Evolutionary conservation across 2,329 filamentous ascomycete genomes (phyloP).

Genomic region (Cryphonectria carpinicola): DNA sequence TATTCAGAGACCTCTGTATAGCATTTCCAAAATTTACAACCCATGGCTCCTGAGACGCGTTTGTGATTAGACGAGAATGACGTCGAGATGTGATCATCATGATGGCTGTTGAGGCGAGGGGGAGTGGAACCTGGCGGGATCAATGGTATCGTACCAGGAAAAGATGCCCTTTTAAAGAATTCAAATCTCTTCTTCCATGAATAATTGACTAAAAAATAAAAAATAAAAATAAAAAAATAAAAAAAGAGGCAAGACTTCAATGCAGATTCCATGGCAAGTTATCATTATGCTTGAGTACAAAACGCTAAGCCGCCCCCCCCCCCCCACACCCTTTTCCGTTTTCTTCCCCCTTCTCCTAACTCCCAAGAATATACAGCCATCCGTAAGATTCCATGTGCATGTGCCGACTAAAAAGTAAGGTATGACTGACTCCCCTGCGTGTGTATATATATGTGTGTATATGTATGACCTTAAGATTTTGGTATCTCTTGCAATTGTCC

Average conservation of each 20-base stretch:
- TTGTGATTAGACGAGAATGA: too few species aligned
- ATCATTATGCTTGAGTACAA: not conserved
- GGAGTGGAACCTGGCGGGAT: too few species aligned
- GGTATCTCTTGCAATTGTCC: slow-evolving; percentile 6
- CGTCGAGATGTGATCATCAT: too few species aligned
- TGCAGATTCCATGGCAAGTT: not conserved
- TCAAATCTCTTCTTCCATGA: not conserved
- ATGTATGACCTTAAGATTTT: not conserved
- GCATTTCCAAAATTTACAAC: not conserved
- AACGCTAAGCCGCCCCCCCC: not conserved
- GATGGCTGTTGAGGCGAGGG: too few species aligned
- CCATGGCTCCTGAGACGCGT: too few species aligned
- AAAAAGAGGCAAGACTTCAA: not conserved
- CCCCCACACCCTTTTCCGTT: too few species aligned
- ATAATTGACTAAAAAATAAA: too few species aligned
- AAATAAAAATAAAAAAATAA: not conserved
- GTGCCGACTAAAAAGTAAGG: not conserved
- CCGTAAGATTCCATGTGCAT: too few species aligned
- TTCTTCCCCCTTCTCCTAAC: not conserved
- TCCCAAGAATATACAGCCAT: not conserved
- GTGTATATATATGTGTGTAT: not conserved
- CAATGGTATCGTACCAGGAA: too few species aligned
- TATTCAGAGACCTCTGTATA: too few species aligned
- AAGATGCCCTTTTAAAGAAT: too few species aligned
- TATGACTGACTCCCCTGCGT: not conserved